Evolutionary conservation across 495 filamentous ascomycete genomes (phyloP), one percentile per base, ranked within the genome.

Genomic region (Thermothielavioides terrestris): DNA sequence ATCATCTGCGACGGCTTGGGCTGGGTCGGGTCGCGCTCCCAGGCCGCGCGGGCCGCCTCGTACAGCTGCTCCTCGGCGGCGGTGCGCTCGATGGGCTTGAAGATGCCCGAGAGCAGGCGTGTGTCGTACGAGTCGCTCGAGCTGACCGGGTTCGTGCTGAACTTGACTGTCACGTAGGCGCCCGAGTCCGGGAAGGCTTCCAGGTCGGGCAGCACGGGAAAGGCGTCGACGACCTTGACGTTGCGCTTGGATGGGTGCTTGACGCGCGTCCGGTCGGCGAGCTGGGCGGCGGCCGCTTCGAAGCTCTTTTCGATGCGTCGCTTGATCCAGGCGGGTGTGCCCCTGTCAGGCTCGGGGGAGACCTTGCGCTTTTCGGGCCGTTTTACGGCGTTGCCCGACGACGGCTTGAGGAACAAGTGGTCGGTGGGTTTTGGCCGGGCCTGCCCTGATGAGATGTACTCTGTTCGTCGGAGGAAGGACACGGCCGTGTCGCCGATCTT

Each of bases 381-480:
- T 49, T 71, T 72, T 1, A 49, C 42, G 30, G 60, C 45, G 7
- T 68, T 67, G 52, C 70, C 68, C 8, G 58, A 41, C 21, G 73
- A 67, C 42, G 74, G 71, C 42, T 71, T 65, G 20, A 66, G 40
- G 38, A 66, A 66, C n/a, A 59, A 37, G 42, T 55, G 56, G 43
- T 41, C 52, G 15, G 58, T 56, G 4, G 42, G 31, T 7, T 52
- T 45, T 12, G 60, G 57, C 42, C 59, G 61, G 50, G 35, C 52
- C 71, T 63, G 65, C 35, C 79, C 79, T 7, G 86, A 83, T 4
- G 91, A 89, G 50, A 94, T 95, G 63, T 97, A 96, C 63, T 98
- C 94, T 12, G 94, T 96, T 38, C 91, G 83, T 30, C 92, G 86
- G 46, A 98, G 79, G 79, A 98, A 97, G 55, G 89, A 95, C 42